Conservation (phyloP, 176 grass and related monocot genomes). For the Triticum urartu region DNA sequence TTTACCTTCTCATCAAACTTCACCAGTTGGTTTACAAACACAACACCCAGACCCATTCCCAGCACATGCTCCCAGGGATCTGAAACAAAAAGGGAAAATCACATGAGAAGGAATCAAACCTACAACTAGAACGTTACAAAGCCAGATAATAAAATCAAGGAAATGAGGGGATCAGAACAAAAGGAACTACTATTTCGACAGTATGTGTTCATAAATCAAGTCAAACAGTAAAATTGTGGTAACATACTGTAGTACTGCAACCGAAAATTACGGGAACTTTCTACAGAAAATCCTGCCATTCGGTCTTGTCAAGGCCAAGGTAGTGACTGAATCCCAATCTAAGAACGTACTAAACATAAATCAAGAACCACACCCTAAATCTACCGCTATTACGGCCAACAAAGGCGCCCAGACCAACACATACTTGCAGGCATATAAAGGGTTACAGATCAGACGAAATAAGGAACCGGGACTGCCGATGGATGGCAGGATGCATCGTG, state of each 20-base stretch:
- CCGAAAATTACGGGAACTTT: not conserved
- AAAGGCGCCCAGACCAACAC: not conserved
- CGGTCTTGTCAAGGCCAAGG: not conserved
- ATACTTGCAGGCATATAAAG: not conserved
- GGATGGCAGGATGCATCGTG: not conserved
- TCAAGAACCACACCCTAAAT: constrained; percentile 3
- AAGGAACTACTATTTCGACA: not conserved
- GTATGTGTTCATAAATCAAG: constrained; percentile 1
- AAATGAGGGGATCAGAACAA: not conserved
- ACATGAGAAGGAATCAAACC: not conserved
- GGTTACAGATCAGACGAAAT: constrained; percentile 6
- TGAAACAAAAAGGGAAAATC: constrained; percentile 18
- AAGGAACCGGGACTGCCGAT: not conserved
- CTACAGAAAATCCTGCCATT: not conserved
- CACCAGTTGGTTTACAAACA: constrained; percentile 88
- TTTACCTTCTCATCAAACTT: constrained; percentile 90
- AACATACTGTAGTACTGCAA: not conserved
- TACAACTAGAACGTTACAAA: not conserved
- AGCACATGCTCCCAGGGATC: constrained; percentile 98
- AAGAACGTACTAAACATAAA: constrained; percentile 16
- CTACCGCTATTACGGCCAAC: not conserved
- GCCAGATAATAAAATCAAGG: not conserved
- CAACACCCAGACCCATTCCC: constrained; percentile 75
- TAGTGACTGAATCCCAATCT: not conserved
- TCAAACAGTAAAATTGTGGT: not conserved